These are phyloP conservation scores for Lithohypha guttulata DNA, from an alignment of 2,329 filamentous ascomycete genomes.

Conservation along the genomic window DNA sequence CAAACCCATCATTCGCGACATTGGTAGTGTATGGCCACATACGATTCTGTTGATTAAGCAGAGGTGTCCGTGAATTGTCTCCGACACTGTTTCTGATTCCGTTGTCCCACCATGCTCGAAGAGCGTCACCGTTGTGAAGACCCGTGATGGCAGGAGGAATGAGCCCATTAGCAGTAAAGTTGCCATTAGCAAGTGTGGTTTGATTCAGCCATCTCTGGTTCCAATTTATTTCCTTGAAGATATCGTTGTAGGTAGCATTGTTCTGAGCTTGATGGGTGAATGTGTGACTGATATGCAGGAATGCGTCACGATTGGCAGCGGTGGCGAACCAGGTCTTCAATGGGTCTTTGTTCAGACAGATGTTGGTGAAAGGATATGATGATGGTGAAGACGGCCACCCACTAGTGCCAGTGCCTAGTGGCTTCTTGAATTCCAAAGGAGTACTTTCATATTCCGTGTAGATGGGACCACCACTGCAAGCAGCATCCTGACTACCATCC, in stretches of 20 bases:
- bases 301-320: constrained; percentile 41
- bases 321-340: constrained; percentile 46
- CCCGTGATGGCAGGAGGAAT: constrained; percentile 55
- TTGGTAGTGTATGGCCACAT: constrained; percentile 48
- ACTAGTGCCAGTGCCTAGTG: constrained; percentile 40
- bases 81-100: constrained; percentile 52
- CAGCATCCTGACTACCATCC: constrained; percentile 16
- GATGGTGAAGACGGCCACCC: constrained; percentile 39
- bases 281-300: constrained; percentile 51
- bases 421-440: constrained; percentile 39
- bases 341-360: constrained; percentile 41
- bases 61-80: constrained; percentile 48
- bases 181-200: constrained; percentile 26
- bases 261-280: constrained; percentile 50
- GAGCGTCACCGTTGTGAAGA: constrained; percentile 53
- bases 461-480: constrained; percentile 31
- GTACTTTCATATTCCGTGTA: constrained; percentile 38
- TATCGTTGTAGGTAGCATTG: constrained; percentile 50
- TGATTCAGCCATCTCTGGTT: constrained; percentile 50
- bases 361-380: constrained; percentile 38
- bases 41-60: constrained; percentile 42
- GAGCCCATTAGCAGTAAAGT: constrained; percentile 45
- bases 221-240: constrained; percentile 47
- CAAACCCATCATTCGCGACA: constrained; percentile 42
- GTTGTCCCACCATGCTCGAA: constrained; percentile 48